Conservation (phyloP, 2,329 filamentous ascomycete genomes). For the Graphilbum fragrans region DNA sequence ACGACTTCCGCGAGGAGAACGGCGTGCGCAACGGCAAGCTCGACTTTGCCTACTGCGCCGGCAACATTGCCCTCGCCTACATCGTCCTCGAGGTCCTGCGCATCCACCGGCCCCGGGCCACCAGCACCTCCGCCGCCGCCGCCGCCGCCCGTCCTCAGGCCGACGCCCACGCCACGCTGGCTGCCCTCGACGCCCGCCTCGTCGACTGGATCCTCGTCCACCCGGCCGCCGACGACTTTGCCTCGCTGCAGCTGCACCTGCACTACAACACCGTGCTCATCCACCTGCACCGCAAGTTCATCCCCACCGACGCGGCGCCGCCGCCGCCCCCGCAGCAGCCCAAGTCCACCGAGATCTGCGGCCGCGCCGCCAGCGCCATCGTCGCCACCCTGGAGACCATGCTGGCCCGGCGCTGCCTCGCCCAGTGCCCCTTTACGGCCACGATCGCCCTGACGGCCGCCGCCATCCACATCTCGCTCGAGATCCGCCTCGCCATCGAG, state of each 20-base stretch:
- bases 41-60: neutral
- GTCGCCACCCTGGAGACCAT: conserved; percentile 1
- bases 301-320: neutral
- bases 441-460: conserved; percentile 3
- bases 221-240: conserved; percentile 1
- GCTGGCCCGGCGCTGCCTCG: neutral
- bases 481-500: conserved; percentile 1
- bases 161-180: too few relatives aligned
- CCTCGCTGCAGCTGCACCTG: conserved; percentile 1
- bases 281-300: conserved; percentile 3
- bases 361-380: too few relatives aligned
- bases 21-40: neutral
- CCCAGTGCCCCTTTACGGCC: conserved; percentile 4
- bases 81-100: conserved; percentile 1
- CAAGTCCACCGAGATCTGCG: too few relatives aligned
- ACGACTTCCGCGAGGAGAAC: conserved; percentile 23
- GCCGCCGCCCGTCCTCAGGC: too few relatives aligned
- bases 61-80: neutral
- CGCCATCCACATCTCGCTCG: neutral
- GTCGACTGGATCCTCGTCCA: conserved; percentile 4
- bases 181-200: conserved; percentile 4
- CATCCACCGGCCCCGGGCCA: conserved; percentile 4
- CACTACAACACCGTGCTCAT: conserved; percentile 6
- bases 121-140: too few relatives aligned
- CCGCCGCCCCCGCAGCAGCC: neutral